phyloP scores from a whole-genome alignment of 1,284 basidiomycete genomes.

The Mycosarcoma maydis region DNA sequence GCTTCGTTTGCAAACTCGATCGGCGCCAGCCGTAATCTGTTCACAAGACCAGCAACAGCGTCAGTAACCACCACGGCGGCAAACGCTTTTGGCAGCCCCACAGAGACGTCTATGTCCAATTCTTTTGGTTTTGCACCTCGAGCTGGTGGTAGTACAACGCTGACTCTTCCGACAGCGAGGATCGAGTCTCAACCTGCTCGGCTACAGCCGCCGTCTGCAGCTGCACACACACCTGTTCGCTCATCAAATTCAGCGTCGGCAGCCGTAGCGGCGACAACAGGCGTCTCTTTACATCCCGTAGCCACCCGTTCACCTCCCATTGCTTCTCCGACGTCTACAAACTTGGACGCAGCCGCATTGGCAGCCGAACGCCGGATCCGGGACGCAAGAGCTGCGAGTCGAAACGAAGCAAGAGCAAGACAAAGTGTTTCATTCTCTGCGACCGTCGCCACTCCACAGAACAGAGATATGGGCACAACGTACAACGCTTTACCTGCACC shows the following conservation, averaged over 20 bases:
- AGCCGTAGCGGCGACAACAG: background rate
- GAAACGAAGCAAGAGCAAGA: background rate
- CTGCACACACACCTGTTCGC: constrained; percentile 4
- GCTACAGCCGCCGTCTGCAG: background rate
- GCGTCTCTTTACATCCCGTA: too few species aligned
- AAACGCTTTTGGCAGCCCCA: constrained; percentile 2
- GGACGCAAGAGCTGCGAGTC: constrained; percentile 1
- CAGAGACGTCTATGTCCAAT: background rate
- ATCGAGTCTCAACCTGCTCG: background rate
- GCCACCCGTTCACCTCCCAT: background rate
- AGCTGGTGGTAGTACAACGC: background rate
- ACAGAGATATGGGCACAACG: background rate
- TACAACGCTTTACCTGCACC: background rate
- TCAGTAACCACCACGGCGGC: background rate
- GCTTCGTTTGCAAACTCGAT: background rate
- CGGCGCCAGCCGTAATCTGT: background rate
- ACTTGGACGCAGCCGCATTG: constrained; percentile 20
- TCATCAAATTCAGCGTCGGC: background rate
- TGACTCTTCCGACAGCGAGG: background rate
- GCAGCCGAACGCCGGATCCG: constrained; percentile 17
- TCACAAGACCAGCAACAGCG: background rate
- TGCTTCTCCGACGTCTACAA: constrained; percentile 1
- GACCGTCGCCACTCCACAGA: constrained; percentile 1
- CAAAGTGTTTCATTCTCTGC: constrained; percentile 1
- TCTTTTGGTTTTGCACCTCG: constrained; percentile 12